A percentile compares a stretch with the other conserved stretches of the same genome.
phyloP scores from a whole-genome alignment of 2,329 filamentous ascomycete genomes.

The Aspergillus persii region DNA sequence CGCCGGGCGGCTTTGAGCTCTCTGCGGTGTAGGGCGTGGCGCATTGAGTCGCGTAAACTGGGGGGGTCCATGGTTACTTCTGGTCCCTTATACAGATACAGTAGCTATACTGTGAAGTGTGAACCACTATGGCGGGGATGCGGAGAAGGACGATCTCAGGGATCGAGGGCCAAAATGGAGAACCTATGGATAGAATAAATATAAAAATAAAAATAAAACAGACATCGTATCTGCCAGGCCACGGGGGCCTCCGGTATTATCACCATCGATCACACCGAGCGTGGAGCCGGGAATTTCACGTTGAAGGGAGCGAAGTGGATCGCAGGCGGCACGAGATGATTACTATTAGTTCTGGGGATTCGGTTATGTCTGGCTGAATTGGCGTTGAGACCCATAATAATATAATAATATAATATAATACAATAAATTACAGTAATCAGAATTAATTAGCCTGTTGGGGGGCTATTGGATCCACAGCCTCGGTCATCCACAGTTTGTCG shows the following conservation, averaged over 20 bases:
- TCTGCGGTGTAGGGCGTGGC: constrained; percentile 37
- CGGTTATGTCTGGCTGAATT: not conserved
- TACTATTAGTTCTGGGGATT: too few species aligned
- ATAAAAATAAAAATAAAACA: not conserved
- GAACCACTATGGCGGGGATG: not conserved
- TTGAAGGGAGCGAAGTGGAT: not conserved
- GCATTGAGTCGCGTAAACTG: constrained; percentile 29
- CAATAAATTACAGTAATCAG: not conserved
- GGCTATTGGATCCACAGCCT: not conserved
- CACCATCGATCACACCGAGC: constrained; percentile 4
- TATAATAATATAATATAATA: not conserved
- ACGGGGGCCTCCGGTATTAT: not conserved
- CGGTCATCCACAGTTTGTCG: not conserved
- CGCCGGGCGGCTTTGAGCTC: constrained; percentile 46
- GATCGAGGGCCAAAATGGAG: not conserved
- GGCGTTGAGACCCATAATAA: not conserved
- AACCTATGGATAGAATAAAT: too few species aligned
- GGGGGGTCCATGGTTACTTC: too few species aligned
- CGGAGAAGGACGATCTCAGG: not conserved
- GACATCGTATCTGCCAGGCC: not conserved
- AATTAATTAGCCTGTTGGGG: too few species aligned
- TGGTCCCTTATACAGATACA: too few species aligned
- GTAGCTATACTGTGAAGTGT: too few species aligned
- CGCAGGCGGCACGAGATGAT: not conserved
- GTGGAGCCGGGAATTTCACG: constrained; percentile 6